These are phyloP conservation scores for Ramalina peruviana DNA, from an alignment of 495 filamentous ascomycete species.

Conservation along the genomic window DNA sequence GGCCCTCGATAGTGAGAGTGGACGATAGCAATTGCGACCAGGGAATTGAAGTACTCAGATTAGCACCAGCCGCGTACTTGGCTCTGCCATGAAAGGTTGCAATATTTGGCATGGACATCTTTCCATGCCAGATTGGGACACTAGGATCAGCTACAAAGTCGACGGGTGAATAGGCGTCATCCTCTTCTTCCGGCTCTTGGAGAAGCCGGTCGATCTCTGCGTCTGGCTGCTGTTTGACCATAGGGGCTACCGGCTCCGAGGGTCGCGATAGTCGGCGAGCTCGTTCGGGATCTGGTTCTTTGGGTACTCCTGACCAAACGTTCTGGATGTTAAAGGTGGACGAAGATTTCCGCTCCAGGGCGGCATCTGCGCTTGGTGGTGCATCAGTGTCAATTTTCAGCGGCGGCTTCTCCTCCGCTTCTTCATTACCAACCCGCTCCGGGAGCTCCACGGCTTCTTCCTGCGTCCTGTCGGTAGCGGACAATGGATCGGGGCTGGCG, in stretches of 20 bases:
- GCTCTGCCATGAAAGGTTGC: slow-evolving; percentile 61
- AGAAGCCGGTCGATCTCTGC: slow-evolving; percentile 84
- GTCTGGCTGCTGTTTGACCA: slow-evolving; percentile 37
- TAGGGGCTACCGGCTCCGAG: slow-evolving; percentile 23
- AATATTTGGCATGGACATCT: slow-evolving; percentile 59
- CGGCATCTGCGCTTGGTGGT: slow-evolving; percentile 24
- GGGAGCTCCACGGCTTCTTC: slow-evolving; percentile 18
- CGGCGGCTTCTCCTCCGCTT: slow-evolving; percentile 21
- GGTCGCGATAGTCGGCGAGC: slow-evolving; percentile 29
- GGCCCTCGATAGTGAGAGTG: slow-evolving; percentile 60
- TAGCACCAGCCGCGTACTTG: slow-evolving; percentile 71
- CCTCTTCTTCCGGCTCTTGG: slow-evolving; percentile 70
- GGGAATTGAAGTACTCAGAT: slow-evolving; percentile 44
- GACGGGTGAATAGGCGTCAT: slow-evolving; percentile 73
- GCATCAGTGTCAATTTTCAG: slow-evolving; percentile 35
- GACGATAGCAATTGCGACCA: slow-evolving; percentile 61
- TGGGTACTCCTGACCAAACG: slow-evolving; percentile 52
- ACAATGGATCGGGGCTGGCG: slow-evolving; percentile 21
- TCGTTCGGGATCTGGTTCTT: slow-evolving; percentile 30
- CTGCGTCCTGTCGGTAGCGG: slow-evolving; percentile 15
- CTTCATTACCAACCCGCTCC: slow-evolving; percentile 16
- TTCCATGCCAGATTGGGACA: slow-evolving; percentile 63
- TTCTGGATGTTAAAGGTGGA: slow-evolving; percentile 57
- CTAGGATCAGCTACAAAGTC: slow-evolving; percentile 51
- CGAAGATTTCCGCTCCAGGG: slow-evolving; percentile 22